Evolutionary conservation across 2,329 filamentous ascomycete genomes (phyloP), one percentile per base, ranked within the genome.

Genomic region (Triangularia setosa): DNA sequence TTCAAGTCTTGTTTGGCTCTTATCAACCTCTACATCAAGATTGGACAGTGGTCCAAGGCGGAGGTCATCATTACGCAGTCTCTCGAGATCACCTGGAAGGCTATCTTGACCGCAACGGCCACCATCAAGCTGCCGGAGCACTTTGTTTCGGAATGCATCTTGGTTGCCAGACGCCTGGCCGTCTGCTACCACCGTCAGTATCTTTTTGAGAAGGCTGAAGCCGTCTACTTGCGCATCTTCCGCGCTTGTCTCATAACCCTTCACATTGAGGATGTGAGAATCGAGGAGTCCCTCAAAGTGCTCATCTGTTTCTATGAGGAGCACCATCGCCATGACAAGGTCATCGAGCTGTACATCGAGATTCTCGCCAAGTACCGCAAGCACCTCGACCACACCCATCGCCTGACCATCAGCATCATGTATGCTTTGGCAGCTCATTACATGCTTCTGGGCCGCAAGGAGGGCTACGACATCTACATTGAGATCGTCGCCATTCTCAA

Each of bases 11-110:
- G 72, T 23, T 68, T 74, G 54, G 75, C 76, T 1, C 68, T 79
- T 16, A 69, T 75, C 11, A 75, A 73, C 14, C 70, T 77, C 3
- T 67, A 73, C 40, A 71, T 76, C 23, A 75, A 73, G 27, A 69
- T 75, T 3, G 65, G 72, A 14, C 73, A 75, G 33, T 79, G 76
- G 75, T 59, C 62, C 3, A 73, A 79, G 58, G 77, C 76, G 0
- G 77, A 78, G 60, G 63, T 70, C 1, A 66, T 76, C 18, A 73
- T 77, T 58, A 75, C 71, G 61, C 68, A 72, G 61, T 74, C 77
- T 0, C 72, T 79, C 0, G 75, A 78, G 65, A 70, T 78, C 25
- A 75, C 75, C 4, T 79, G 78, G 78, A 76, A 76, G 66, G 73
- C 73, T 1, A 68, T 79, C 2, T 61, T 79, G 27, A 73, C 68